Base-by-base conservation (phyloP, 768 basidiomycete species). In the Boletus patriciae region DNA sequence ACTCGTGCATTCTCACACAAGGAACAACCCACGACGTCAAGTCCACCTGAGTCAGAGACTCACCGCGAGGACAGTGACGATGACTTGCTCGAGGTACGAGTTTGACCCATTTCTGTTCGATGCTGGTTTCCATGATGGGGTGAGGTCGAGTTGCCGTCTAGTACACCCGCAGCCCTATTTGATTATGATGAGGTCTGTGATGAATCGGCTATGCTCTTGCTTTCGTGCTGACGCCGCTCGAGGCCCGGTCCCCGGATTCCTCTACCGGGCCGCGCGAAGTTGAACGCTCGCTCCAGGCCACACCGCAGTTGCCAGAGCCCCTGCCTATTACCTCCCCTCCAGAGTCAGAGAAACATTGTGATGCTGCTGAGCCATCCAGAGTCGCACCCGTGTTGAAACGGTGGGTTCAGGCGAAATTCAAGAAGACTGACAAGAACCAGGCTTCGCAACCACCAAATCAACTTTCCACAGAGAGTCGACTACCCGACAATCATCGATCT, bases 21-120 rank as follows among this genome's bases (percentile, higher is more conserved):
- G 46, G 46, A 34, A 19, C 45, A 13, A 4, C 29, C n/a, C 31
- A 3, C 15, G 6, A 33, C 13, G 1, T 21, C 46, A 47, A 99
- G n/a, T n/a, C n/a, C n/a, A 7, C 40, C 9, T 5, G 16, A 6
- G 15, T 31, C 40, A 1, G 43, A 15, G 18, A 8, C 4, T 23
- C 18, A 23, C 18, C 16, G 44, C 2, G 29, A 21, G 1, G 41
- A 4, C 29, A 6, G 9, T 12, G 46, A 21, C 0, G 5, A 29
- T 16, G n/a, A 46, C 7, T 33, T 21, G 5, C 56, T 57, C 16
- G 45, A 57, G 56, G 56, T 57, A 29, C 15, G 34, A 34, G 34
- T 36, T 36, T 36, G 5, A 36, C 4, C 6, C 3, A 9, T 27
- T 42, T n/a, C 9, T 15, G 13, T 40, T 6, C 8, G 36, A n/a